Conservation (phyloP, 108 stramenopile genomes). For the Heterococcus sp. region DNA sequence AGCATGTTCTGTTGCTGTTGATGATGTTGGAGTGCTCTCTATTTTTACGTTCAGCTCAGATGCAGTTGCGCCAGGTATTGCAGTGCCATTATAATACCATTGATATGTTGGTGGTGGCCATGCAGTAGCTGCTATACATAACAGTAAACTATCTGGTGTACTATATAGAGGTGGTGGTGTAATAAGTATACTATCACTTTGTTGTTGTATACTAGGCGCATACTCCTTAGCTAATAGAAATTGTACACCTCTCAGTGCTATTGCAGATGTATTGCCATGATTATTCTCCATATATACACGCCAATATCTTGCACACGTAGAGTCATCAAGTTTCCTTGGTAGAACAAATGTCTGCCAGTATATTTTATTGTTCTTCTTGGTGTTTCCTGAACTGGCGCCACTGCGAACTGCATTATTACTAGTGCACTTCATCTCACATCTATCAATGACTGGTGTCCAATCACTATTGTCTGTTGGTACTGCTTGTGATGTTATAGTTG, state of each 20-base stretch:
- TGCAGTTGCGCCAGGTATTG: slow-evolving; percentile 6
- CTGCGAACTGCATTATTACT: background rate
- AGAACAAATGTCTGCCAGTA: slow-evolving; percentile 32
- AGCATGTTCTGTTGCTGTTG: too few species aligned
- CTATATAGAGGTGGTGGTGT: slow-evolving; percentile 17
- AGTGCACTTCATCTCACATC: background rate
- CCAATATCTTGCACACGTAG: slow-evolving; percentile 13
- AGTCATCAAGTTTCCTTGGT: slow-evolving; percentile 2
- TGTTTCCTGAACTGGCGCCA: background rate
- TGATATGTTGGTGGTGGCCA: slow-evolving; percentile 40
- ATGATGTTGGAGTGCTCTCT: slow-evolving; percentile 5
- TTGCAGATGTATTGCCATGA: slow-evolving; percentile 11
- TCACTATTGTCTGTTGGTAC: background rate
- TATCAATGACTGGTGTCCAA: background rate
- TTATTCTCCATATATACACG: slow-evolving; percentile 16
- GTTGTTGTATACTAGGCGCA: slow-evolving; percentile 10
- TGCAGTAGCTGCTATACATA: slow-evolving; percentile 22
- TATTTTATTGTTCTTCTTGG: background rate
- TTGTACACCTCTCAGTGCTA: slow-evolving; percentile 26
- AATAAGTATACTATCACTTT: slow-evolving; percentile 4
- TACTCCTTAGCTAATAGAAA: slow-evolving; percentile 30
- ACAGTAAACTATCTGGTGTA: background rate
- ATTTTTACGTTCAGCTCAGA: slow-evolving; percentile 1
- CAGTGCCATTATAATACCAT: slow-evolving; percentile 14
- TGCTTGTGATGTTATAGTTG: background rate